These are phyloP conservation scores for Tranzscheliella williamsii DNA, from an alignment of 1,284 basidiomycete genomes.

Conservation along the genomic window DNA sequence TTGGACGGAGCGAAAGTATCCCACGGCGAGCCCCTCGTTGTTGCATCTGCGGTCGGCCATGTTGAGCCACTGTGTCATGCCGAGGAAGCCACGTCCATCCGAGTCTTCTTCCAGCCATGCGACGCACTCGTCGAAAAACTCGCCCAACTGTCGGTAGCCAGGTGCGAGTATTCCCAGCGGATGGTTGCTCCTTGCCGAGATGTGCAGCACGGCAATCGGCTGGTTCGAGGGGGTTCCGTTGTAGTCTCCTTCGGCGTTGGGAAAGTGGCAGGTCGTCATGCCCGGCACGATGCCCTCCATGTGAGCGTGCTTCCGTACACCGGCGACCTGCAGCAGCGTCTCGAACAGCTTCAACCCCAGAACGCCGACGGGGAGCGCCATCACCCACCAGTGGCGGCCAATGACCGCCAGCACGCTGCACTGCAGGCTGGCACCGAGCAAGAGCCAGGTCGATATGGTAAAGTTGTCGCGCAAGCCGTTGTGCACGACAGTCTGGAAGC, in stretches of 20 bases:
- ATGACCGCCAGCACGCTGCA: constrained; percentile 4
- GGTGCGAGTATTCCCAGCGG: constrained; percentile 13
- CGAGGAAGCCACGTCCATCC: constrained; percentile 13
- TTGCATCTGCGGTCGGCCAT: constrained; percentile 5
- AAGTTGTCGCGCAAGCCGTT: constrained; percentile 7
- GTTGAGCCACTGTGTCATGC: constrained; percentile 28
- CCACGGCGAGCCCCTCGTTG: constrained; percentile 16
- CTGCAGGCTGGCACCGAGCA: constrained; percentile 11
- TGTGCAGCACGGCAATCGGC: constrained; percentile 14
- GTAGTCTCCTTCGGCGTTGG: constrained; percentile 6
- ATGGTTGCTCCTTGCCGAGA: constrained; percentile 14
- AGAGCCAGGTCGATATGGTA: constrained; percentile 11
- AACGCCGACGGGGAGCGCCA: constrained; percentile 5
- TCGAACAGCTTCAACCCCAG: constrained; percentile 1
- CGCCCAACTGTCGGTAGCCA: constrained; percentile 14
- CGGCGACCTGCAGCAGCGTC: constrained; percentile 5
- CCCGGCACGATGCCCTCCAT: constrained; percentile 15
- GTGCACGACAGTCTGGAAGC: not conserved
- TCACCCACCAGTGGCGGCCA: constrained; percentile 5
- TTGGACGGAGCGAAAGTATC: constrained; percentile 21
- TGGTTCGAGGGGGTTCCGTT: constrained; percentile 2
- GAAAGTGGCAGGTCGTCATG: constrained; percentile 11
- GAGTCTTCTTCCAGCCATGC: constrained; percentile 21
- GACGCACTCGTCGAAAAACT: constrained; percentile 8
- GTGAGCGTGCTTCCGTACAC: constrained; percentile 2